Evolutionary conservation across 192 early-diverging fungal genomes (phyloP), one percentile per base, ranked within the genome.

Genomic region (Cetraspora pellucida): DNA sequence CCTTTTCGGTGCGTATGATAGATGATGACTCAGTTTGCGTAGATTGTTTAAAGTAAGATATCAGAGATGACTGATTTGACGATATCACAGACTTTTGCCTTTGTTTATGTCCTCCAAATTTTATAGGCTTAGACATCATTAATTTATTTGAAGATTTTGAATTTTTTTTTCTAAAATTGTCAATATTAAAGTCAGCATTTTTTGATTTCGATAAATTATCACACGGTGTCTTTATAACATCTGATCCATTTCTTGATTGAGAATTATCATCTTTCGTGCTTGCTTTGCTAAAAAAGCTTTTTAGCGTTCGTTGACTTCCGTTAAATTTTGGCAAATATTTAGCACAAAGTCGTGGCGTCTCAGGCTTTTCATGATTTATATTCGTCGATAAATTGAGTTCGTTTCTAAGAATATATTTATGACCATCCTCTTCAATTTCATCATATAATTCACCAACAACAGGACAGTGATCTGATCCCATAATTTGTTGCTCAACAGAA

Each of bases 391-490:
- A 71, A 58, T 59, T 77, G 68, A 45, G 19, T 57, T 65, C 74
- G 14, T 61, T 49, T 0, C n/a, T n/a, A n/a, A 65, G 27, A 11
- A 27, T 46, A 25, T 54, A n/a, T 49, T 31, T 70, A 43, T 77
- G 16, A 43, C 4, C n/a, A 21, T 28, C 66, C 57, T 78, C 59
- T 9, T 27, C 17, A 10, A 72, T 65, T 77, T 77, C 72, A 11
- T 66, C 76, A 44, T 7, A 21, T 27, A 65, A 31, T 28, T 87
- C 86, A 0, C 77, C 81, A 44, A 84, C 77, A 1, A 95, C 91
- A 2, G 92, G 93, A 74, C 94, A 95, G 77, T 95, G 94, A 80
- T 95, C 94, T 17, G 90, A 91, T 10, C 94, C 94, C 63, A 89
- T 78, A 14, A 94, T 77, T 2, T 87, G 71, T 9, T 88, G 83